phyloP scores from a whole-genome alignment of 805 yeast species.

The Saturnispora kantuleensis region DNA sequence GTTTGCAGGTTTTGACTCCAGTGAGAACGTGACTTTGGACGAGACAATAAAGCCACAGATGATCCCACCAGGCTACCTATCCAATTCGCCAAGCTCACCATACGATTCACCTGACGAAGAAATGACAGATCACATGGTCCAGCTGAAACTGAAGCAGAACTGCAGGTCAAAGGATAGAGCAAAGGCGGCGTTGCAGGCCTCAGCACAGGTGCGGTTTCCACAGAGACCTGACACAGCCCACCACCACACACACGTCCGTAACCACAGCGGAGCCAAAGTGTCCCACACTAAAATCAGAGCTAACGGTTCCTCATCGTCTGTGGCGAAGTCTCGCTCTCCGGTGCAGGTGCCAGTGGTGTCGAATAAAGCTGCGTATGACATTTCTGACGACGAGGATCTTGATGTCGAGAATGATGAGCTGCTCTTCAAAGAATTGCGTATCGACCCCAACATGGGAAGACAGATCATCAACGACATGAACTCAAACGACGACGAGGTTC shows the following conservation, averaged over 20 bases:
- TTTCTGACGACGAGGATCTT: slow-evolving; percentile 1
- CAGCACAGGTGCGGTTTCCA: slow-evolving; percentile 24
- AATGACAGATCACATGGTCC: slow-evolving; percentile 4
- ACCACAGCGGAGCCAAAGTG: neutral
- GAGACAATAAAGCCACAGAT: neutral
- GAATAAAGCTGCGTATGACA: slow-evolving; percentile 12
- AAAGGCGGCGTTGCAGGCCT: slow-evolving; percentile 24
- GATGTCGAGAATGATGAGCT: slow-evolving; percentile 23
- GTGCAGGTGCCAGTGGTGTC: neutral
- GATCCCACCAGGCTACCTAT: neutral
- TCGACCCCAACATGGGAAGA: slow-evolving; percentile 6
- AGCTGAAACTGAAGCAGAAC: slow-evolving; percentile 9
- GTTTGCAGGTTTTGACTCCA: slow-evolving; percentile 22
- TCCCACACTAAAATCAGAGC: too few species aligned
- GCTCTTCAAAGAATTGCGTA: slow-evolving; percentile 30
- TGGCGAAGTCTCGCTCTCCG: neutral
- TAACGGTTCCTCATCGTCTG: too few species aligned
- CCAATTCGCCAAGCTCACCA: slow-evolving; percentile 7
- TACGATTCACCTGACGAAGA: slow-evolving; percentile 13
- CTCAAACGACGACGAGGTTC: slow-evolving; percentile 81
- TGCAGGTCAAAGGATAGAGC: slow-evolving; percentile 23
- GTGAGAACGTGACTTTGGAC: neutral
- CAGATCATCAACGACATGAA: slow-evolving; percentile 75
- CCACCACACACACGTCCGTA: slow-evolving; percentile 2
- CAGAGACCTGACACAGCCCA: slow-evolving; percentile 11